Conservation (phyloP, 140 eudicot genomes). For the Stevia rebaudiana region DNA sequence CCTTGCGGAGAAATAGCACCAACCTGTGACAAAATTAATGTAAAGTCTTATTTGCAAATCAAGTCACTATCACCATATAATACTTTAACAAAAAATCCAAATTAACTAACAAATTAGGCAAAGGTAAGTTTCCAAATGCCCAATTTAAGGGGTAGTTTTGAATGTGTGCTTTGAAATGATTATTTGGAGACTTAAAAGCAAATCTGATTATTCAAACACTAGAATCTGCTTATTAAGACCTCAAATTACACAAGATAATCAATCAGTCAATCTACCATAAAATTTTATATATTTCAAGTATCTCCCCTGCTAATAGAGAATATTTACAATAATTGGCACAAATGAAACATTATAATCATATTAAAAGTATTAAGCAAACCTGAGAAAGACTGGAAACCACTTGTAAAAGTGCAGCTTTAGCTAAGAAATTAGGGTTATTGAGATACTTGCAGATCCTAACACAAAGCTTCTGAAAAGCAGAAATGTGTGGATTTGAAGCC, state of each 20-base stretch:
- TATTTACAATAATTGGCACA: not conserved
- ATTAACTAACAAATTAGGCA: not conserved
- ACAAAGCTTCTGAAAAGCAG: slow-evolving; percentile 59
- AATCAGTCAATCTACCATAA: not conserved
- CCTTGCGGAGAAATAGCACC: slow-evolving; percentile 87
- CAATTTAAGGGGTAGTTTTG: not conserved
- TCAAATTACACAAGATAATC: not conserved
- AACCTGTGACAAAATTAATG: slow-evolving; percentile 44
- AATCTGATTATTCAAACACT: not conserved
- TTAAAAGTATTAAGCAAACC: slow-evolving; percentile 37
- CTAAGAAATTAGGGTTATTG: slow-evolving; percentile 64
- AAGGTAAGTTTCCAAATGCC: not conserved
- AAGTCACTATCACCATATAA: slow-evolving; percentile 4
- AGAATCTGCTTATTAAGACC: not conserved
- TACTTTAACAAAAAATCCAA: not conserved
- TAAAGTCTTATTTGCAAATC: slow-evolving; percentile 12
- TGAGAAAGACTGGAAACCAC: slow-evolving; percentile 79
- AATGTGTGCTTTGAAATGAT: not conserved
- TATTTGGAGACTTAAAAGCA: not conserved
- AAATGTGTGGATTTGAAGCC: slow-evolving; percentile 46
- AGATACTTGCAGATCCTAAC: slow-evolving; percentile 68
- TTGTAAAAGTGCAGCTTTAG: slow-evolving; percentile 76
- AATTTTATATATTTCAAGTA: not conserved
- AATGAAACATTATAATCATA: not conserved
- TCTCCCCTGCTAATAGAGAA: not conserved